phyloP scores from a whole-genome alignment of 805 yeast species.

The Candida adriatica region DNA sequence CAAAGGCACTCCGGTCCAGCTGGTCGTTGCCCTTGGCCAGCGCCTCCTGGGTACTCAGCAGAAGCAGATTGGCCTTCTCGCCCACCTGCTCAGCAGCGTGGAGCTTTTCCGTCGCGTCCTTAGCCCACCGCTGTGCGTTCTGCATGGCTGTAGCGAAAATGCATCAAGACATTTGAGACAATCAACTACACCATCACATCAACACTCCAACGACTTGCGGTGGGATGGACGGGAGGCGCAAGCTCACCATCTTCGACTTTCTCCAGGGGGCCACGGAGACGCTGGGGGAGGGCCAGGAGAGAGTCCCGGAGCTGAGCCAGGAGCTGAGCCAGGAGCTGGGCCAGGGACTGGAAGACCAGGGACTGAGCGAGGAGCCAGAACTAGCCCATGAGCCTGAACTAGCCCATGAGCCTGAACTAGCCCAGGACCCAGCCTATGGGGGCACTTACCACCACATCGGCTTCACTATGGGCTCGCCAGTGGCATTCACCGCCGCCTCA shows the following conservation, averaged over 20 bases:
- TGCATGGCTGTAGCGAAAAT: neutral
- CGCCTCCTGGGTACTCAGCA: constrained; percentile 30
- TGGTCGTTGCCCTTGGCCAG: constrained; percentile 34
- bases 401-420: constrained; percentile 9
- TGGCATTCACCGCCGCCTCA: too few species aligned
- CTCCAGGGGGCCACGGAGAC: constrained; percentile 9
- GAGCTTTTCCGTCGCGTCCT: constrained; percentile 42
- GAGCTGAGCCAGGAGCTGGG: too few species aligned
- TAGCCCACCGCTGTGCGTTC: constrained; percentile 26
- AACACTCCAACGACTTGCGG: neutral
- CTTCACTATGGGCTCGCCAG: neutral
- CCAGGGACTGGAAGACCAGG: too few species aligned
- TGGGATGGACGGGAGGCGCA: constrained; percentile 6
- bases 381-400: constrained; percentile 7
- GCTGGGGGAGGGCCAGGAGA: too few species aligned
- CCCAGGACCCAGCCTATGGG: too few species aligned
- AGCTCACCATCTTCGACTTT: constrained; percentile 14
- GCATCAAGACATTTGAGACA: neutral
- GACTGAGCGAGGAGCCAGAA: constrained; percentile 4
- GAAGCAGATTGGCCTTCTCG: constrained; percentile 38
- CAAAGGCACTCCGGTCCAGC: constrained; percentile 37
- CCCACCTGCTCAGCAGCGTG: constrained; percentile 45
- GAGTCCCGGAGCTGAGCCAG: too few species aligned
- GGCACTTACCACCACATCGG: too few species aligned
- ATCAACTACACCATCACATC: neutral